Evolutionary conservation across 2,329 filamentous ascomycete species (phyloP), one percentile per base, ranked within the genome.

Genomic region (Diaporthe eres): DNA sequence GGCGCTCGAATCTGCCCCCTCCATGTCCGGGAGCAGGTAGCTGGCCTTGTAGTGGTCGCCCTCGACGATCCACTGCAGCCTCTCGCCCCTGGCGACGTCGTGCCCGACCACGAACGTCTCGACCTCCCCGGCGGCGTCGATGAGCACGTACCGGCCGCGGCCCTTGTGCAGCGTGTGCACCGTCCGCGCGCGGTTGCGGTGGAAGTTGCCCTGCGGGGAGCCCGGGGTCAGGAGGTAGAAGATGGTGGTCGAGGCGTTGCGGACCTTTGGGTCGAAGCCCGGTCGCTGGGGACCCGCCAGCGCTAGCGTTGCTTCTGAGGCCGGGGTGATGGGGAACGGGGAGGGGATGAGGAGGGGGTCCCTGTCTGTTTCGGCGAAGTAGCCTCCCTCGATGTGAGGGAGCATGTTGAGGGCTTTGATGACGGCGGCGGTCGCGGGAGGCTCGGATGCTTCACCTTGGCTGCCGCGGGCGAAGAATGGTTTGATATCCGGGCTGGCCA

Each of bases 41-140:
- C 88, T 92, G 15, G 89, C 89, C 83, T 94, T 94, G 81, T 89
- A 94, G 81, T 91, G 90, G 6, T 90, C 92, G 0, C 92, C 92
- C 72, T 93, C 91, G 10, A 94, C 92, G 76, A 93, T 86, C 92
- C 92, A 94, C 81, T 93, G 91, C 80, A 92, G 78, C 81, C 81
- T 88, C 85, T 94, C 92, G 0, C 92, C 92, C 0, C 80, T 82
- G 5, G 84, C 85, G 7, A 93, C 83, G 80, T 92, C 84, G 17
- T 85, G 86, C 0, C 92, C 92, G 1, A 94, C 92, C 4, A 92
- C 82, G 78, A 93, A 94, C 9, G 86, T 89, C 83, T 94, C 92
- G n/a, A 94, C 82, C 22, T 86, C 83, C 60, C 74, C 87, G 79
- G 90, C 87, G 12, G 88, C 87, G 78, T 93, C 90, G 44, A 94